Evolutionary conservation across 2,329 filamentous ascomycete genomes (phyloP).

Genomic region (Colletotrichum somersetense): DNA sequence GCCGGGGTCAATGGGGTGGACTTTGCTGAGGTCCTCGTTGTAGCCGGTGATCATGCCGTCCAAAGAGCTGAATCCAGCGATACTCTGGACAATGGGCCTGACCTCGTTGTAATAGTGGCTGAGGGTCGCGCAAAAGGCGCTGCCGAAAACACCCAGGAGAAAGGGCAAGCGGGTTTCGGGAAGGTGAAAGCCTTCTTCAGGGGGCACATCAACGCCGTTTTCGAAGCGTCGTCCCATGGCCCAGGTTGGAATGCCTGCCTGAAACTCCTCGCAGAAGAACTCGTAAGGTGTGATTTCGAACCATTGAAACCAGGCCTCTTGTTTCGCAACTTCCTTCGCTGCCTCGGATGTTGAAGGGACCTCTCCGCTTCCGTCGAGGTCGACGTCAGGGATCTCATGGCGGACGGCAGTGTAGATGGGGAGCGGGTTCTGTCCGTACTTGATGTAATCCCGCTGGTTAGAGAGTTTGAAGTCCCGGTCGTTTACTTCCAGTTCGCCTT

Average conservation of each 20-base stretch:
- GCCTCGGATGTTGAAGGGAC: constrained; percentile 56
- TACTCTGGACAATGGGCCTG: constrained; percentile 80
- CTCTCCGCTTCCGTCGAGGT: constrained; percentile 55
- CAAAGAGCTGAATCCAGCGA: constrained; percentile 81
- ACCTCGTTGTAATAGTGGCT: constrained; percentile 97
- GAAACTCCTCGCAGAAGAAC: constrained; percentile 93
- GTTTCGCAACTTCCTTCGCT: constrained; percentile 65
- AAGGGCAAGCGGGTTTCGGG: constrained; percentile 88
- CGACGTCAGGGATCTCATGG: constrained; percentile 87
- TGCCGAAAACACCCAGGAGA: constrained; percentile 95
- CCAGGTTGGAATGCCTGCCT: constrained; percentile 95
- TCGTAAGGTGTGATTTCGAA: constrained; percentile 96
- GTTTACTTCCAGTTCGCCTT: constrained; percentile 82
- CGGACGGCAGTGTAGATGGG: constrained; percentile 97
- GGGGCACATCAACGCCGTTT: constrained; percentile 74
- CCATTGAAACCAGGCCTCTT: constrained; percentile 96
- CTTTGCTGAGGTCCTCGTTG: constrained; percentile 86
- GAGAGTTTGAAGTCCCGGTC: constrained; percentile 90
- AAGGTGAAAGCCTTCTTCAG: constrained; percentile 75
- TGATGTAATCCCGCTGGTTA: constrained; percentile 81
- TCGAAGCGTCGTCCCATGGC: constrained; percentile 87
- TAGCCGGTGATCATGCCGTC: constrained; percentile 83
- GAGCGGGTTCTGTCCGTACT: constrained; percentile 84
- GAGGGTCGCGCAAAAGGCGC: constrained; percentile 94
- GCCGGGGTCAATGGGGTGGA: constrained; percentile 95